phyloP scores from a whole-genome alignment of 208 protist genomes.

The Willaertia magna region DNA sequence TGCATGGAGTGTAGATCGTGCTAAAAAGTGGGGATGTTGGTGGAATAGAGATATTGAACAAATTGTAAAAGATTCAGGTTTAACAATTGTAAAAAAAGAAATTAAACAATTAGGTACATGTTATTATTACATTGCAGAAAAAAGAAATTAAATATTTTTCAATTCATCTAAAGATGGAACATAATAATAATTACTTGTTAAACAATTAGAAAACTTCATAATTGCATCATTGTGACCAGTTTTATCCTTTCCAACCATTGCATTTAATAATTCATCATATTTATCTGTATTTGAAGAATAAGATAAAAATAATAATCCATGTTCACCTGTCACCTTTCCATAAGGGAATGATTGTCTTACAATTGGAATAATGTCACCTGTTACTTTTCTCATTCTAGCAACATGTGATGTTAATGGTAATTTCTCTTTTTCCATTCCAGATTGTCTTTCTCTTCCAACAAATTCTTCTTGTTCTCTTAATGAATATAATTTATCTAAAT shows the following conservation, averaged over 20 bases:
- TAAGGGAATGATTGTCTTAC: not conserved
- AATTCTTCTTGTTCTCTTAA: not conserved
- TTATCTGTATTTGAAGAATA: not conserved
- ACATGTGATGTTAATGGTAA: not conserved
- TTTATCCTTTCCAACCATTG: not conserved
- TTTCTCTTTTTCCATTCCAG: not conserved
- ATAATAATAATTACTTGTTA: not conserved
- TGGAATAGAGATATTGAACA: slow-evolving; percentile 2
- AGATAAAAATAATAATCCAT: not conserved
- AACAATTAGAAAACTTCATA: not conserved
- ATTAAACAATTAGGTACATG: not conserved
- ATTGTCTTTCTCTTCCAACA: not conserved
- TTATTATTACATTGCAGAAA: not conserved
- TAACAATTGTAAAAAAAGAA: not conserved
- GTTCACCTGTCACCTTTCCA: not conserved
- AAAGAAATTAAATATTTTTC: not conserved
- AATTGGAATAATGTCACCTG: not conserved
- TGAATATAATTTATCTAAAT: not conserved
- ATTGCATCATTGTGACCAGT: not conserved
- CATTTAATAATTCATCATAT: not conserved
- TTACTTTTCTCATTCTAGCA: not conserved
- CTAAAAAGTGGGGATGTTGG: slow-evolving; percentile 7
- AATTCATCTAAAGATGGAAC: not conserved
- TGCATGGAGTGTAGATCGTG: not conserved
- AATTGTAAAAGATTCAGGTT: not conserved